A percentile compares a stretch with the other conserved stretches of the same genome.
Evolutionary conservation across 768 basidiomycete genomes (phyloP).

Genomic region (Epithele typhae): DNA sequence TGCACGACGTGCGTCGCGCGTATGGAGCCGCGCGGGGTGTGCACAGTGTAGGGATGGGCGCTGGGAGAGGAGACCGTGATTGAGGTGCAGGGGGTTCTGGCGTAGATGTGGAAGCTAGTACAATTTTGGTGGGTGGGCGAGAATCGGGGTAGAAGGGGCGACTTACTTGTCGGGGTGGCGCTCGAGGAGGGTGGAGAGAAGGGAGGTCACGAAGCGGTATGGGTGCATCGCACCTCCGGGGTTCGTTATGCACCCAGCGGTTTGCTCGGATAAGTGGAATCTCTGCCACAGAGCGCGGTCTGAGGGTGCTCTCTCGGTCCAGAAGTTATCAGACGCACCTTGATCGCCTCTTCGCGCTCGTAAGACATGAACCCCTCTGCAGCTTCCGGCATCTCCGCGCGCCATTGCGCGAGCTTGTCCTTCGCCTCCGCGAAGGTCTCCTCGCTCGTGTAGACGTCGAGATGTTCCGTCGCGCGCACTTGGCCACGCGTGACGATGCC

Average conservation of each 20-base stretch:
- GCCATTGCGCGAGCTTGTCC: constrained; percentile 39
- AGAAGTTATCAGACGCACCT: constrained; percentile 24
- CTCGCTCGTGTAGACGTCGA: constrained; percentile 50
- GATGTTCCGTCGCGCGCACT: constrained; percentile 51
- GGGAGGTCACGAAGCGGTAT: constrained; percentile 62
- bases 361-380: constrained; percentile 25
- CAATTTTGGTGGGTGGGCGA: too few relatives aligned
- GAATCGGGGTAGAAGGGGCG: neutral
- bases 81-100: constrained; percentile 57
- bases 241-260: constrained; percentile 48
- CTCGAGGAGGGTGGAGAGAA: constrained; percentile 48
- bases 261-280: constrained; percentile 41
- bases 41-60: constrained; percentile 53
- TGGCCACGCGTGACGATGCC: constrained; percentile 49
- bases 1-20: constrained; percentile 65
- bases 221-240: constrained; percentile 63
- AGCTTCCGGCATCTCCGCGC: constrained; percentile 48
- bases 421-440: constrained; percentile 41
- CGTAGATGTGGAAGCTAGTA: constrained; percentile 52
- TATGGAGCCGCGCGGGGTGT: constrained; percentile 58
- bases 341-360: constrained; percentile 30
- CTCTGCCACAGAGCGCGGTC: constrained; percentile 31
- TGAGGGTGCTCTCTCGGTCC: neutral
- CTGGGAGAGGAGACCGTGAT: constrained; percentile 31
- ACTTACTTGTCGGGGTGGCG: constrained; percentile 46